These are phyloP conservation scores for Ophiostoma piceae DNA, from an alignment of 2,329 filamentous ascomycete genomes.

Conservation along the genomic window DNA sequence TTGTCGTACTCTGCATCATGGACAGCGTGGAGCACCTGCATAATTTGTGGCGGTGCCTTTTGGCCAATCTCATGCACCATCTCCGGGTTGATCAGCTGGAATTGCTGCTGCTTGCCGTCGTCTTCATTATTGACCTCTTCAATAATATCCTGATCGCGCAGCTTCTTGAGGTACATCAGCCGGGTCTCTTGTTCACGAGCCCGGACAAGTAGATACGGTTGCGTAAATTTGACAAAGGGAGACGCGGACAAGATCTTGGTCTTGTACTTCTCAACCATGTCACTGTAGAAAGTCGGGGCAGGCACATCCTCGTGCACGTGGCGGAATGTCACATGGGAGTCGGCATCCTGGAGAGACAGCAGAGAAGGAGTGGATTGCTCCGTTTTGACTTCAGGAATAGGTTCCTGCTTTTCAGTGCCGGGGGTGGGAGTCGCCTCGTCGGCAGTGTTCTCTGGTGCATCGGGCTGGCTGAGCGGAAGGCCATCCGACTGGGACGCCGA, in stretches of 20 bases:
- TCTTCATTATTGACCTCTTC: slow-evolving; percentile 50
- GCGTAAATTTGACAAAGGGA: slow-evolving; percentile 91
- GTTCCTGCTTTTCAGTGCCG: background rate
- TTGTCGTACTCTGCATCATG: slow-evolving; percentile 97
- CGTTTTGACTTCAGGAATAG: background rate
- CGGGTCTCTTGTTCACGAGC: slow-evolving; percentile 85
- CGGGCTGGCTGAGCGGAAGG: slow-evolving; percentile 1
- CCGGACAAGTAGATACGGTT: slow-evolving; percentile 87
- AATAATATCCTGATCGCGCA: slow-evolving; percentile 69
- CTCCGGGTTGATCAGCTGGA: slow-evolving; percentile 86
- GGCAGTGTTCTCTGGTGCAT: background rate
- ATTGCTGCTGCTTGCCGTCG: slow-evolving; percentile 64
- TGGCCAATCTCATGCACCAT: slow-evolving; percentile 86
- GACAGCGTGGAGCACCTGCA: slow-evolving; percentile 88
- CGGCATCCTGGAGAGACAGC: slow-evolving; percentile 39
- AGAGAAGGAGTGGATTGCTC: slow-evolving; percentile 23
- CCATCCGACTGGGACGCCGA: slow-evolving; percentile 13
- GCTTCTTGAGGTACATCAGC: slow-evolving; percentile 71
- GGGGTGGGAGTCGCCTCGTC: background rate
- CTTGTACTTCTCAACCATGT: slow-evolving; percentile 88
- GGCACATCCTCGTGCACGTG: slow-evolving; percentile 72
- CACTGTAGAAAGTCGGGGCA: slow-evolving; percentile 88
- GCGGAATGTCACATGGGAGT: slow-evolving; percentile 45
- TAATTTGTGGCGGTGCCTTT: slow-evolving; percentile 76
- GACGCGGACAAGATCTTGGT: slow-evolving; percentile 92